Evolutionary conservation across 2,329 filamentous ascomycete genomes (phyloP).

Genomic region (Trichoderma oligosporum): DNA sequence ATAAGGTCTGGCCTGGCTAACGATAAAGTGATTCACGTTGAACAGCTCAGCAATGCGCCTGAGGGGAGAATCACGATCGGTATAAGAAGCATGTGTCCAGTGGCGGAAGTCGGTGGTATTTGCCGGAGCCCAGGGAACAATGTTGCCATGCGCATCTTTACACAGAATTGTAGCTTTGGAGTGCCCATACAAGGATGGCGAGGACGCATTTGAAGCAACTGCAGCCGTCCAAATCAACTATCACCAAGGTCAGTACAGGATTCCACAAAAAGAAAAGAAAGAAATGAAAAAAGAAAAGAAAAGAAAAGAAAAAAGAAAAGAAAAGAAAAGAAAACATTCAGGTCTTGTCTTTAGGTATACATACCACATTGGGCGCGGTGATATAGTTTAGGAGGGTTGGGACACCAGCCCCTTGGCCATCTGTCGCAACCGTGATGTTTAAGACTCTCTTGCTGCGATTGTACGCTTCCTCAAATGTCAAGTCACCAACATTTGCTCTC

Average conservation of each 20-base stretch:
- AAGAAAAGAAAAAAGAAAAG: no score
- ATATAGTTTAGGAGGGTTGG: slow-evolving; percentile 88
- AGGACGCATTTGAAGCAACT: slow-evolving; percentile 68
- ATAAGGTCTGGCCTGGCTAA: slow-evolving; percentile 88
- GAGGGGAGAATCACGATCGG: slow-evolving; percentile 62
- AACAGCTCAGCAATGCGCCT: slow-evolving; percentile 75
- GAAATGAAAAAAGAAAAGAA: no score
- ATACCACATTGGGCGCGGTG: slow-evolving; percentile 85
- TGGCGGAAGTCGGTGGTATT: slow-evolving; percentile 62
- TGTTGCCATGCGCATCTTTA: slow-evolving; percentile 69
- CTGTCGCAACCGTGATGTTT: slow-evolving; percentile 85
- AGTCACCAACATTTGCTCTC: slow-evolving; percentile 76
- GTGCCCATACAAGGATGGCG: slow-evolving; percentile 61
- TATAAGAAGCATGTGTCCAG: slow-evolving; percentile 62
- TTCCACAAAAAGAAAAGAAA: no score
- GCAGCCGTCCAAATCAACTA: slow-evolving; percentile 78
- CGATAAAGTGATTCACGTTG: slow-evolving; percentile 93
- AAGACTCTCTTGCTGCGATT: slow-evolving; percentile 78
- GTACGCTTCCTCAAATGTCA: slow-evolving; percentile 93
- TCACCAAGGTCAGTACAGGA: slow-evolving; percentile 18
- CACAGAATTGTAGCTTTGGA: slow-evolving; percentile 65
- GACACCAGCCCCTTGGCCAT: slow-evolving; percentile 67
- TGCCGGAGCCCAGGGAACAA: slow-evolving; percentile 68
- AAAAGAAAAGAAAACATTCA: neutral
- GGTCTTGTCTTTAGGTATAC: slow-evolving; percentile 35